Percentiles rank a stretch among this genome's conserved stretches.
Evolutionary conservation across 768 basidiomycete genomes (phyloP).

Genomic region (Hypholoma sublateritium): DNA sequence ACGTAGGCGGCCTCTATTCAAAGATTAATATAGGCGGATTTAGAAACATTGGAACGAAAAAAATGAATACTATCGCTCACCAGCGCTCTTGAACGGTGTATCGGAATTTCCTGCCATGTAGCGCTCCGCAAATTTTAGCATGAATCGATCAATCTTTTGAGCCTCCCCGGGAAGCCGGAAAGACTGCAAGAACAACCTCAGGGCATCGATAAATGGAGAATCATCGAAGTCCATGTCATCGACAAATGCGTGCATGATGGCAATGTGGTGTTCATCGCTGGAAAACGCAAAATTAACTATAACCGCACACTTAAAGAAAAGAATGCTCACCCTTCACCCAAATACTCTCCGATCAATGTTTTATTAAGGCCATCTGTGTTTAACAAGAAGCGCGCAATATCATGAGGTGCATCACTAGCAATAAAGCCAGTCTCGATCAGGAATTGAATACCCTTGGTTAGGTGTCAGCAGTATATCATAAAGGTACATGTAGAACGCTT

Average conservation of each 20-base stretch:
- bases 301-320: neutral
- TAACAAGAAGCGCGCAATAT: slow-evolving; percentile 84
- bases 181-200: slow-evolving; percentile 87
- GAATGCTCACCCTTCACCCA: slow-evolving; percentile 86
- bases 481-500: slow-evolving; percentile 20
- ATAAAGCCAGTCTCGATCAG: slow-evolving; percentile 90
- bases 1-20: slow-evolving; percentile 88
- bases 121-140: slow-evolving; percentile 98
- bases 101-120: slow-evolving; percentile 88
- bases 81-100: slow-evolving; percentile 91
- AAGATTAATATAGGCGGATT: neutral
- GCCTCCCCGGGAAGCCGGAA: slow-evolving; percentile 97
- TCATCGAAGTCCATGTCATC: slow-evolving; percentile 87
- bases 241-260: slow-evolving; percentile 97
- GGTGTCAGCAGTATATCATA: neutral
- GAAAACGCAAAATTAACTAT: slow-evolving; percentile 4
- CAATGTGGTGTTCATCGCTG: slow-evolving; percentile 87
- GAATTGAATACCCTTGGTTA: slow-evolving; percentile 79
- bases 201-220: slow-evolving; percentile 82
- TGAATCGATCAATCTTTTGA: slow-evolving; percentile 98
- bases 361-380: slow-evolving; percentile 93
- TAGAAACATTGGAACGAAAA: neutral
- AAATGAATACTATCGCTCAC: slow-evolving; percentile 37
- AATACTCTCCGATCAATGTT: slow-evolving; percentile 94
- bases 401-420: slow-evolving; percentile 61